Evolutionary conservation across 768 basidiomycete species (phyloP).

Genomic region (Piloderma croceum): DNA sequence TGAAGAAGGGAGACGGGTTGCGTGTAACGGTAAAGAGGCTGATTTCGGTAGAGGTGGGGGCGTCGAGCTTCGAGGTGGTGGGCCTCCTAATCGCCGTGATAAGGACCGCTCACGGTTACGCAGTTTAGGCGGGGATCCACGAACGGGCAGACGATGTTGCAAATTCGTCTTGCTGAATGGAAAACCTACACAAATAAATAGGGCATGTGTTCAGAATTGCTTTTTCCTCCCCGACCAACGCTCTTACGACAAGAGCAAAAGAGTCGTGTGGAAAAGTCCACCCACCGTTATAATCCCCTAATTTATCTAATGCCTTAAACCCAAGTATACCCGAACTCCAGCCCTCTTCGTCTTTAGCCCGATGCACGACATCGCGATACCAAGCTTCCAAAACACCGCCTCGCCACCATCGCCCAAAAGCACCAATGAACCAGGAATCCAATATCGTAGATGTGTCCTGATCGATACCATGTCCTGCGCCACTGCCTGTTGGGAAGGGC

Average conservation of each 20-base stretch:
- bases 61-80: constrained; percentile 53
- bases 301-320: constrained; percentile 66
- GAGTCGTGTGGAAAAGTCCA: constrained; percentile 12
- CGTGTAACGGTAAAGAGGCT: constrained; percentile 71
- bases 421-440: constrained; percentile 87
- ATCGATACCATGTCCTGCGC: constrained; percentile 34
- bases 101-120: constrained; percentile 48
- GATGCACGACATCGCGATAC: constrained; percentile 63
- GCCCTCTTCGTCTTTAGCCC: constrained; percentile 63
- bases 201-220: constrained; percentile 7
- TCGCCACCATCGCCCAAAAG: constrained; percentile 89
- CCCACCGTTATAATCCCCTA: constrained; percentile 64
- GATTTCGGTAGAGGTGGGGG: constrained; percentile 84
- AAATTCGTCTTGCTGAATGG: constrained; percentile 47
- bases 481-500: too few species aligned
- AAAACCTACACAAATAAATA: constrained; percentile 33
- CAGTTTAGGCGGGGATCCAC: constrained; percentile 51
- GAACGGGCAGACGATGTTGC: constrained; percentile 35
- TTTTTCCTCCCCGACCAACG: too few species aligned
- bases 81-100: background rate
- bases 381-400: constrained; percentile 78
- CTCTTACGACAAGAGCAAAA: too few species aligned
- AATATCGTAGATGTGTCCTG: constrained; percentile 49
- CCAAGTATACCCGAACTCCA: constrained; percentile 75
- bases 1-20: constrained; percentile 40